phyloP scores from a whole-genome alignment of 202 grass and related monocot genomes.

The Digitaria exilis region DNA sequence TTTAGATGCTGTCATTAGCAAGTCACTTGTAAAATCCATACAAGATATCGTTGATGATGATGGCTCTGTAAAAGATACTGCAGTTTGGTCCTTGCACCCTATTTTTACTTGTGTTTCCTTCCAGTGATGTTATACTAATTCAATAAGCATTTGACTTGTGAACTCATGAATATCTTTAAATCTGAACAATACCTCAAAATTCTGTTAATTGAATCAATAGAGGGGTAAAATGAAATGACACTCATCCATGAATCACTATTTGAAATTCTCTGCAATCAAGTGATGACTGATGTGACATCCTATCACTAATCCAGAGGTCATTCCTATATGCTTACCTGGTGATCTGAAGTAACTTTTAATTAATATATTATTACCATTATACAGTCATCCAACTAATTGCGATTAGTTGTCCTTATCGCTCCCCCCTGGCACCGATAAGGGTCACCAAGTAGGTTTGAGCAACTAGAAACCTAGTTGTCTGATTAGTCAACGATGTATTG shows the following conservation, averaged over 20 bases:
- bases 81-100: constrained; percentile 50
- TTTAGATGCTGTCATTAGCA: constrained; percentile 58
- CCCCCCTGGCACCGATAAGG: too few relatives aligned
- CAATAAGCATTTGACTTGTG: constrained; percentile 10
- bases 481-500: too few relatives aligned
- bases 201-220: background rate
- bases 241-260: background rate
- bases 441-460: too few relatives aligned
- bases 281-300: constrained; percentile 17
- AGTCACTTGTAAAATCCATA: constrained; percentile 61
- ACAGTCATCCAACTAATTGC: too few relatives aligned
- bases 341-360: constrained; percentile 20
- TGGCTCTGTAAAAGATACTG: constrained; percentile 78
- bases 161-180: constrained; percentile 15
- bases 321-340: background rate
- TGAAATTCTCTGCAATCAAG: constrained; percentile 30
- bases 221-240: constrained; percentile 20
- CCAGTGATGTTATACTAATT: constrained; percentile 15
- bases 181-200: constrained; percentile 1
- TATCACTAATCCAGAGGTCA: constrained; percentile 13
- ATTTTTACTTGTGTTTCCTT: constrained; percentile 25
- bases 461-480: too few relatives aligned
- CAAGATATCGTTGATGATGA: constrained; percentile 72
- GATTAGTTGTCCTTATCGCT: too few relatives aligned
- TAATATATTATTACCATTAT: background rate